Evolutionary conservation across 148 eudicot species (phyloP), one percentile per base, ranked within the genome.

Genomic region (Arbutus unedo): DNA sequence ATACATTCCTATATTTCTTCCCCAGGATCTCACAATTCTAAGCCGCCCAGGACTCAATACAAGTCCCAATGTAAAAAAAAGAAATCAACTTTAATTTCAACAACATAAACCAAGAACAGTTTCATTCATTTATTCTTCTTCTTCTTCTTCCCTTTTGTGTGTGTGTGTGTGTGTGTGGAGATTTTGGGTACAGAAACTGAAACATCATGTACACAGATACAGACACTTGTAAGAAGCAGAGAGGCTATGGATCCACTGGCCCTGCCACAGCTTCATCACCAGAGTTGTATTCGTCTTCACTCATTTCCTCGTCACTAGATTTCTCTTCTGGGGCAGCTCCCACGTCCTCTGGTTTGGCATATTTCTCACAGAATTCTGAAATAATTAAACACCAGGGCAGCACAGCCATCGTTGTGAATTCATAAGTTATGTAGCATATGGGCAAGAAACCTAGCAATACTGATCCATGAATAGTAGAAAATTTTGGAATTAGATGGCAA

Each of bases 231-330:
- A 11, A 71, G 54, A 44, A 71, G 77, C 62, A 25, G 44, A 51
- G 54, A 23, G 78, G 81, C 84, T 87, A 89, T 1, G 93, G 96
- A 87, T 91, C 96, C 54, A 87, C 90, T 72, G 88, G 85, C 74
- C 97, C 97, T 3, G 83, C 92, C 62, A 91, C 84, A 23, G 86
- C 93, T 76, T 94, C 96, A 45, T 92, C 97, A n/a, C 90, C 80
- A 0, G 97, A 93, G 81, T 90, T 91, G 51, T 87, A 91, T 55
- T 89, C 93, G 25, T 79, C 92, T 81, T 91, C 96, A 76, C 97
- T 93, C 81, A 89, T 81, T 78, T 94, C 98, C 62, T 93, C 98
- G 54, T 94, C 98, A 60, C 93, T 91, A 10, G 94, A 89, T 78
- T 83, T 82, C 75, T 88, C 89, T 78, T 90, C 89, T 1, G 91